Evolutionary conservation across 768 basidiomycete genomes (phyloP).

Genomic region (Melanogaster broomeanus): DNA sequence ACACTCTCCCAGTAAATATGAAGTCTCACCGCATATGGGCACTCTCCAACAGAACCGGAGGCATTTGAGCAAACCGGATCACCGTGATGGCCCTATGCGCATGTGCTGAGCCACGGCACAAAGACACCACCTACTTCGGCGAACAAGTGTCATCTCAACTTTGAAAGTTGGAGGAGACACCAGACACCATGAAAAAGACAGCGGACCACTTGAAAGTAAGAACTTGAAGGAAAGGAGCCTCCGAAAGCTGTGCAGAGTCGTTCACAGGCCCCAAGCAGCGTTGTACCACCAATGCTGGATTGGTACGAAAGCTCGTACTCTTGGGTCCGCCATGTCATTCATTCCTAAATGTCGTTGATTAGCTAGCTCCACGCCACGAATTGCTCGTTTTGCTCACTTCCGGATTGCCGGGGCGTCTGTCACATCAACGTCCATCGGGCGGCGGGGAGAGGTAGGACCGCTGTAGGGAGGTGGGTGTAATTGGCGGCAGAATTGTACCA

Average conservation of each 20-base stretch:
- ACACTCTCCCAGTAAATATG: not conserved
- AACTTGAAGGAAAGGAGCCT: conserved; percentile 5
- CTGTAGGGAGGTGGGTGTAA: not conserved
- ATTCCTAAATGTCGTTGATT: conserved; percentile 6
- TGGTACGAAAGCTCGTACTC: not conserved
- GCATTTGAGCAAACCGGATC: not conserved
- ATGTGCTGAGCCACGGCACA: not conserved
- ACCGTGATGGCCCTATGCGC: not conserved
- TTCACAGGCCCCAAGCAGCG: conserved; percentile 4
- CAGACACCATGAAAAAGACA: not conserved
- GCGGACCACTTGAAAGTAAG: not conserved
- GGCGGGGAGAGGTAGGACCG: conserved; percentile 11
- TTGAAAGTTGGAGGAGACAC: not conserved
- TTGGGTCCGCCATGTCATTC: not conserved
- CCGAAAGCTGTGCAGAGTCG: conserved; percentile 26
- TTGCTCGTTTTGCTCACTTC: conserved; percentile 4
- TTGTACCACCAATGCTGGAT: conserved; percentile 7
- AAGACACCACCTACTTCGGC: not conserved
- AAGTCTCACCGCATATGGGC: conserved; percentile 8
- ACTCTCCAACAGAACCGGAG: not conserved
- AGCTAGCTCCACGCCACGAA: conserved; percentile 17
- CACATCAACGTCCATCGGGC: conserved; percentile 25
- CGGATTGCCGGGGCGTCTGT: not conserved
- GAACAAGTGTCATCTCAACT: not conserved
- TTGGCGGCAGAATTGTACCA: not conserved